Conservation (phyloP, 176 grass and related monocot genomes). For the Olyra latifolia region DNA sequence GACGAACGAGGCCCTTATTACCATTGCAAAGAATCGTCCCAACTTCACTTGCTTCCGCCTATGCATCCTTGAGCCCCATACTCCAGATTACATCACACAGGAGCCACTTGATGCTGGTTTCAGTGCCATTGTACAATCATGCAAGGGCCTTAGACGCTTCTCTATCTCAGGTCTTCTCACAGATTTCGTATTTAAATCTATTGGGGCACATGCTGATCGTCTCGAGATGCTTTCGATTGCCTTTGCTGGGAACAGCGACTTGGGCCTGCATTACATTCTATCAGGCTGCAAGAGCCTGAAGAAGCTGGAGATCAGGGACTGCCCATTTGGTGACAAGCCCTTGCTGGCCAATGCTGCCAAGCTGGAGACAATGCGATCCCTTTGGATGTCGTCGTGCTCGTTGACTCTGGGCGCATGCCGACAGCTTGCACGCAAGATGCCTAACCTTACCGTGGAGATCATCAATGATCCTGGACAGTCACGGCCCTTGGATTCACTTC, state of each 20-base stretch:
- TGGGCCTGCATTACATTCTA: conserved; percentile 64
- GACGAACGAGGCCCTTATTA: conserved; percentile 67
- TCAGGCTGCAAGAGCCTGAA: conserved; percentile 76
- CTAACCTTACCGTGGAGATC: conserved; percentile 65
- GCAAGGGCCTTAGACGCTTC: conserved; percentile 59
- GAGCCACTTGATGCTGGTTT: conserved; percentile 71
- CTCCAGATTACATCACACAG: conserved; percentile 54
- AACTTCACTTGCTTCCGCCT: conserved; percentile 68
- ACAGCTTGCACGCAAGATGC: conserved; percentile 66
- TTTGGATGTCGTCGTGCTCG: conserved; percentile 80
- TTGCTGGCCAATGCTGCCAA: conserved; percentile 68
- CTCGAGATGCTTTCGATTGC: conserved; percentile 79
- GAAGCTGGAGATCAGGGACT: conserved; percentile 81
- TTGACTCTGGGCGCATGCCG: conserved; percentile 65
- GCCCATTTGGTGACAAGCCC: conserved; percentile 65
- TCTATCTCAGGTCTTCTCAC: conserved; percentile 71
- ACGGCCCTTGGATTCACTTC: conserved; percentile 41
- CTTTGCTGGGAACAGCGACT: conserved; percentile 61
- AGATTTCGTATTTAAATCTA: conserved; percentile 63
- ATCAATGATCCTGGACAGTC: conserved; percentile 46
- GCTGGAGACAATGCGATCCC: conserved; percentile 91
- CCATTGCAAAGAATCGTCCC: conserved; percentile 60
- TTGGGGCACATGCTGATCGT: conserved; percentile 56
- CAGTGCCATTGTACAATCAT: conserved; percentile 67
- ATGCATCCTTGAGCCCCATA: conserved; percentile 62